These are phyloP conservation scores for Botrytis fragariae DNA, from an alignment of 2,329 filamentous ascomycete species.

Conservation along the genomic window DNA sequence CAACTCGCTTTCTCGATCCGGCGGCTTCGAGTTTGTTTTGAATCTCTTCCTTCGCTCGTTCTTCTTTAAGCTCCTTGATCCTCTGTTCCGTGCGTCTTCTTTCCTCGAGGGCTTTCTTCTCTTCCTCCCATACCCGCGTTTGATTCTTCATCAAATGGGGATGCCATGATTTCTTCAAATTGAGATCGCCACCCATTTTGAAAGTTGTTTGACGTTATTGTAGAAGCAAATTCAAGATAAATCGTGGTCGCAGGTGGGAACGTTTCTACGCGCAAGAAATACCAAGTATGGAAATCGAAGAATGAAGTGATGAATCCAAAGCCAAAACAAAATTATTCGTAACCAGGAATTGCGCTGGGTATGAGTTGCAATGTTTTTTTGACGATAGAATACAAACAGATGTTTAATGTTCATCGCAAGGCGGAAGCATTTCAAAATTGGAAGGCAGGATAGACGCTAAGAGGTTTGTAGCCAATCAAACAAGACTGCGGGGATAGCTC, in stretches of 20 bases:
- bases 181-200: constrained; percentile 92
- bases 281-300: not conserved
- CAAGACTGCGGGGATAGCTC: constrained; percentile 1
- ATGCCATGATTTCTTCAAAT: constrained; percentile 94
- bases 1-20: constrained; percentile 74
- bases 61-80: constrained; percentile 89
- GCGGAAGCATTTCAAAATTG: constrained; percentile 9
- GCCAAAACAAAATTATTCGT: not conserved
- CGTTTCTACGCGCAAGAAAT: not conserved
- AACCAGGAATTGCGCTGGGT: not conserved
- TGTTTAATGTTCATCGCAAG: not conserved
- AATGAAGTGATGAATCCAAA: not conserved
- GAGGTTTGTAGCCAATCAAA: constrained; percentile 14
- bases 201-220: constrained; percentile 31
- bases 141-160: constrained; percentile 89
- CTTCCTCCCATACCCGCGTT: constrained; percentile 83
- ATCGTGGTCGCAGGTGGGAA: no score
- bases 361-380: not conserved
- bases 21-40: constrained; percentile 85
- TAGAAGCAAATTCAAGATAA: not conserved
- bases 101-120: constrained; percentile 89
- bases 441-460: constrained; percentile 4
- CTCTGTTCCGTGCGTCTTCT: constrained; percentile 91
- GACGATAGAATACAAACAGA: not conserved
- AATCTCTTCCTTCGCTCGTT: constrained; percentile 87